Evolutionary conservation across 192 early-diverging fungal species (phyloP), one percentile per base, ranked within the genome.

Genomic region (Funneliformis geosporum): DNA sequence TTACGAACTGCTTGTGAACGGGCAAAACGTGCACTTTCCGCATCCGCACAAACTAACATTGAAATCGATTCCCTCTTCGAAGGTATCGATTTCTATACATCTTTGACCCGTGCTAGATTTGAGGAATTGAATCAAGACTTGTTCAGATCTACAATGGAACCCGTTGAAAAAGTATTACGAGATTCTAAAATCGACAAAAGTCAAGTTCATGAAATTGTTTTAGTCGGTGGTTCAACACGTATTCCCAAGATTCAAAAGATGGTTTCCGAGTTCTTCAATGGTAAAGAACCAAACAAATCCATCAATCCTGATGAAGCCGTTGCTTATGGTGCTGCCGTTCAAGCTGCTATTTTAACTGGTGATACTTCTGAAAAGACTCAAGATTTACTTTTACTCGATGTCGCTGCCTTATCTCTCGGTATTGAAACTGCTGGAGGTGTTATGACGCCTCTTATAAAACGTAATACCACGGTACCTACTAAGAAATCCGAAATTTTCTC

Each of bases 321-420:
- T 79, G 97, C 97, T 80, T 99, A 97, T 85, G 97, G 97, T 87
- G 97, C 97, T 76, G 96, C 97, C 79, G 96, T 99, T 82, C 96
- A 99, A 89, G 97, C 96, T 75, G 96, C 96, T 77, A 96, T 99
- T 82, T 91, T 98, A 82, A 93, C 96, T 73, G 96, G 96, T 79
- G 94, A 95, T 83, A 94, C 93, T 47, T 95, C 94, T 50, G 94
- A 96, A 87, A 97, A 97, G 93, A 96, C 95, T 75, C 92, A 93
- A 84, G 95, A 96, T 78, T 86, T 97, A 77, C 90, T 97, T 73
- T 86, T 98, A 76, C 91, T 97, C 80, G 96, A 98, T 82, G 96
- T 97, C 38, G 94, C 94, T 42, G 96, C 96, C 38, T 91, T 96
- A 73, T 95, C 96, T 60, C 90, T 98, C 80, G 96, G 96, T 86